phyloP scores from a whole-genome alignment of 2,329 filamentous ascomycete genomes.

The Neophaeococcomyces mojaviensis region DNA sequence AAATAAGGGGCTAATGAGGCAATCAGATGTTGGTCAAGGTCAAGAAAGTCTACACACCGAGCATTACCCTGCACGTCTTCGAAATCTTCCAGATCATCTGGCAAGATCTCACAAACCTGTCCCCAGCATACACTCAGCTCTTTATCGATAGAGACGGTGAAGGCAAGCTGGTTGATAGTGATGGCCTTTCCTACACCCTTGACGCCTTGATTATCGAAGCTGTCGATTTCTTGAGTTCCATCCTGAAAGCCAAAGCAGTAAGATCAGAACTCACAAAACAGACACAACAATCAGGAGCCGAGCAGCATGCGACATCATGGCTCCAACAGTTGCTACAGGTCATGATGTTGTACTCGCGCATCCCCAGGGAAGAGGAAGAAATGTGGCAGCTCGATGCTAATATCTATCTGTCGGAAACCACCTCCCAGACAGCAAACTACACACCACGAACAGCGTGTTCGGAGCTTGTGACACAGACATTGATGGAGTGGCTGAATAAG shows the following conservation, averaged over 20 bases:
- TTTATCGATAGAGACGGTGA: conserved; percentile 83
- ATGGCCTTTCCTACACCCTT: conserved; percentile 86
- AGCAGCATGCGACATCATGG: conserved; percentile 64
- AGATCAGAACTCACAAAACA: conserved; percentile 81
- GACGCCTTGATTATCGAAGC: conserved; percentile 92
- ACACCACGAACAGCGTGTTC: conserved; percentile 88
- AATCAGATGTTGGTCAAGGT: conserved; percentile 76
- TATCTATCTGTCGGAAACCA: conserved; percentile 89
- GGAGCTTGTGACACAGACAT: conserved; percentile 75
- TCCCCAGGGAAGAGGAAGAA: conserved; percentile 85
- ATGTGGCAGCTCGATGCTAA: conserved; percentile 97
- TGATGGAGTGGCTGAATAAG: conserved; percentile 79
- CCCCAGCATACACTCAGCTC: conserved; percentile 66
- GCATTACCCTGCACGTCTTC: conserved; percentile 75
- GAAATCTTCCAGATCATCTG: conserved; percentile 79
- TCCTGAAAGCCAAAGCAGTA: conserved; percentile 79
- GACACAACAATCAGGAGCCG: conserved; percentile 53
- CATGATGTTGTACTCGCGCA: conserved; percentile 76
- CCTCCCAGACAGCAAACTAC: conserved; percentile 90
- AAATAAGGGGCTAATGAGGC: conserved; percentile 15
- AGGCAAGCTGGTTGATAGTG: conserved; percentile 69
- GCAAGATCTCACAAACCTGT: conserved; percentile 72
- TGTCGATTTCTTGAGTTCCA: conserved; percentile 87
- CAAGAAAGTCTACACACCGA: conserved; percentile 70
- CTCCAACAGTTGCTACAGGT: conserved; percentile 81